Evolutionary conservation across 352 stramenopile species (phyloP).

Genomic region (Pythium chondricola): DNA sequence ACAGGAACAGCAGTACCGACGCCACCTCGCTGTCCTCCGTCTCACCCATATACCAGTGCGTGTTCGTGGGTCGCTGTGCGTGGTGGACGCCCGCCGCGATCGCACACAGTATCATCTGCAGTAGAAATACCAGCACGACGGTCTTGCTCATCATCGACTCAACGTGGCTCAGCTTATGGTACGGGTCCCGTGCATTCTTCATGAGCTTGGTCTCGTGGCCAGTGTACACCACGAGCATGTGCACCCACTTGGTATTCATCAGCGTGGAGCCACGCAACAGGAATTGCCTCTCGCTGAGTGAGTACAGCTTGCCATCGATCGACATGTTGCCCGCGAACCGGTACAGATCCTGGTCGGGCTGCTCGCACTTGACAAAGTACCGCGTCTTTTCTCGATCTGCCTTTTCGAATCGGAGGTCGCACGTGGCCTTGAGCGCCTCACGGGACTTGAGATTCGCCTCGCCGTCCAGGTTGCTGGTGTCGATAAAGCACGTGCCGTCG

Average conservation of each 20-base stretch:
- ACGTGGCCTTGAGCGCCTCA: slow-evolving; percentile 34
- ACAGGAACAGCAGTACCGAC: slow-evolving; percentile 76
- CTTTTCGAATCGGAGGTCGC: slow-evolving; percentile 22
- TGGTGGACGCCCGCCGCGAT: slow-evolving; percentile 39
- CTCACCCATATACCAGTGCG: slow-evolving; percentile 15
- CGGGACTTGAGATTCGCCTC: slow-evolving; percentile 76
- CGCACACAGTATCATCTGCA: slow-evolving; percentile 65
- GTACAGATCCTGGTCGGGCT: slow-evolving; percentile 73
- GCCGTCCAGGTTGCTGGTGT: slow-evolving; percentile 79
- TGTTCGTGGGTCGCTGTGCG: slow-evolving; percentile 9
- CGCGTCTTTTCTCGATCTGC: slow-evolving; percentile 30
- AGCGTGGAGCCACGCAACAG: slow-evolving; percentile 62
- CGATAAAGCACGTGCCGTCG: slow-evolving; percentile 75
- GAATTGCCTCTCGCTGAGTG: slow-evolving; percentile 75
- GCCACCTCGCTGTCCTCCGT: neutral
- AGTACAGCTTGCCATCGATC: slow-evolving; percentile 46
- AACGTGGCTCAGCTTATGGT: slow-evolving; percentile 82
- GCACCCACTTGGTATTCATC: slow-evolving; percentile 76
- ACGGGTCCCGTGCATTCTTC: slow-evolving; percentile 75
- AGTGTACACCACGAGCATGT: slow-evolving; percentile 73
- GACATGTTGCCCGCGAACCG: slow-evolving; percentile 69
- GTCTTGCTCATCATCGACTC: slow-evolving; percentile 71
- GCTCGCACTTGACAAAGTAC: slow-evolving; percentile 74
- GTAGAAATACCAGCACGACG: slow-evolving; percentile 69
- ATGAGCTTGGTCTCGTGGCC: slow-evolving; percentile 89